phyloP scores from a whole-genome alignment of 108 stramenopile genomes.

The Cyclotella cryptica region DNA sequence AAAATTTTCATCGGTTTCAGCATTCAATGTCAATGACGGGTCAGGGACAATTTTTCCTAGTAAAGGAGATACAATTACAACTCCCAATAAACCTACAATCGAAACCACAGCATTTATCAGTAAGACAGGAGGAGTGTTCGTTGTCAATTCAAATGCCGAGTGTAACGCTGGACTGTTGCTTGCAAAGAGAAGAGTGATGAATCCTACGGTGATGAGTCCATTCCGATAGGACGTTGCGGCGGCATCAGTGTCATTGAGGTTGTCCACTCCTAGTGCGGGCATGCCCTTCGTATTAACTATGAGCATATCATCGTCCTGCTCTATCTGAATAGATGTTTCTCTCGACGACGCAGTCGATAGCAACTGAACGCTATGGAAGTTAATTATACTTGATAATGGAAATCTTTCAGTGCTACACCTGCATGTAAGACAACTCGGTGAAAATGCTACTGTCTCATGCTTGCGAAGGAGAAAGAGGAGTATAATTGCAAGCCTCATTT shows the following conservation, averaged over 20 bases:
- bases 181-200: slow-evolving; percentile 74
- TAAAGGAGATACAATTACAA: slow-evolving; percentile 58
- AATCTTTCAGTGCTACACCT: too few species aligned
- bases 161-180: slow-evolving; percentile 74
- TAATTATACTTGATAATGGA: neutral
- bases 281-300: slow-evolving; percentile 20
- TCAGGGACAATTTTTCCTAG: slow-evolving; percentile 53
- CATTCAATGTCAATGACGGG: slow-evolving; percentile 45
- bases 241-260: neutral
- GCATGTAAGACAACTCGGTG: neutral
- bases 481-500: neutral
- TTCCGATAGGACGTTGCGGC: slow-evolving; percentile 45
- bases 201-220: slow-evolving; percentile 72
- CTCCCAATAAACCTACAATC: slow-evolving; percentile 64
- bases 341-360: neutral
- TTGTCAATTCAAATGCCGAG: slow-evolving; percentile 59
- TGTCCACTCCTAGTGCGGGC: slow-evolving; percentile 2
- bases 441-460: neutral
- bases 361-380: neutral
- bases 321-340: neutral
- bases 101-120: slow-evolving; percentile 74
- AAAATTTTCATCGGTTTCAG: neutral
- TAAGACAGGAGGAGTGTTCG: slow-evolving; percentile 58
- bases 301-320: neutral
- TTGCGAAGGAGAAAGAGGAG: neutral